Conservation (phyloP, 805 yeast genomes). For the Cyberlindnera samutprakarnensis region DNA sequence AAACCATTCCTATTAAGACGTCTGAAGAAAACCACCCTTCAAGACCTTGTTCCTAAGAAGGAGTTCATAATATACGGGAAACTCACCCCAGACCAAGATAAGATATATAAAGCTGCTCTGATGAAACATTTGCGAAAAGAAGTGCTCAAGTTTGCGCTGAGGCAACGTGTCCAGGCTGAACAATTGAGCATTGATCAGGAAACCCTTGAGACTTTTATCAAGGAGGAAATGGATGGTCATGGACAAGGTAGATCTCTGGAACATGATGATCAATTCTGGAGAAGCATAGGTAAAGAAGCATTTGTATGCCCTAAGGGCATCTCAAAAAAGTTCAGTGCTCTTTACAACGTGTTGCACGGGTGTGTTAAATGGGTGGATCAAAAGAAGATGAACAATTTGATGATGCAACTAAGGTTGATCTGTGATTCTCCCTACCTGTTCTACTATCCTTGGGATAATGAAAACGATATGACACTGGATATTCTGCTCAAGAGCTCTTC, state of each 20-base stretch:
- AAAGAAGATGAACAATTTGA: slow-evolving; percentile 54
- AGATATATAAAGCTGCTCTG: slow-evolving; percentile 50
- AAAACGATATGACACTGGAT: slow-evolving; percentile 30
- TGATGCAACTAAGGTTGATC: slow-evolving; percentile 80
- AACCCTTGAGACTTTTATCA: slow-evolving; percentile 36
- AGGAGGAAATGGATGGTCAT: slow-evolving; percentile 27
- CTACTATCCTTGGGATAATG: slow-evolving; percentile 65
- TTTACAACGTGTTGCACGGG: slow-evolving; percentile 8
- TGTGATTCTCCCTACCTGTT: slow-evolving; percentile 84
- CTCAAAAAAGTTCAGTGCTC: slow-evolving; percentile 6
- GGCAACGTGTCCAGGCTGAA: slow-evolving; percentile 44
- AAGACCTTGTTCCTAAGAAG: slow-evolving; percentile 75
- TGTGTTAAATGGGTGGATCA: slow-evolving; percentile 35
- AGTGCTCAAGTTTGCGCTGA: slow-evolving; percentile 38
- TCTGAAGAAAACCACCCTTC: slow-evolving; percentile 65
- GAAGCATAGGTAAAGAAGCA: slow-evolving; percentile 9
- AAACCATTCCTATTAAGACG: slow-evolving; percentile 85
- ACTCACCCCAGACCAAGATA: slow-evolving; percentile 53
- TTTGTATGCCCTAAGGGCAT: not conserved
- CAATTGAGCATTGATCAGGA: slow-evolving; percentile 14
- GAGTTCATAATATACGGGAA: slow-evolving; percentile 79
- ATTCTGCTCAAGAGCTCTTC: slow-evolving; percentile 53
- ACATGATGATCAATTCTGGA: slow-evolving; percentile 10
- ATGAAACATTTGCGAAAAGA: slow-evolving; percentile 35
- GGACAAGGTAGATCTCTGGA: slow-evolving; percentile 13